Evolutionary conservation across 2,329 filamentous ascomycete genomes (phyloP).

Genomic region (Escovopsis weberi): DNA sequence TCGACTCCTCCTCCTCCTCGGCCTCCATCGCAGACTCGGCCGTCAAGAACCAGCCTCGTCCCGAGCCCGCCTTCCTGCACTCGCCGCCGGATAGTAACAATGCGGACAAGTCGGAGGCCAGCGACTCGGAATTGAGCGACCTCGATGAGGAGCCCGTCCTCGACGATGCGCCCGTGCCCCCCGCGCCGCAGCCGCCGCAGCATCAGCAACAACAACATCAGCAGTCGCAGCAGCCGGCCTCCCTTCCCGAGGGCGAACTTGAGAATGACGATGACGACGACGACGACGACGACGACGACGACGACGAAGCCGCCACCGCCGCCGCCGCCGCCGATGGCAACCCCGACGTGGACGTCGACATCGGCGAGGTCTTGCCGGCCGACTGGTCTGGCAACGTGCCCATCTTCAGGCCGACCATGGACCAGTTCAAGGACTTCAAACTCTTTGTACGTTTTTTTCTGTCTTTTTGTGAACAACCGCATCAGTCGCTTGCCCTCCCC

Average conservation of each 20-base stretch:
- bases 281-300: conserved; percentile 8
- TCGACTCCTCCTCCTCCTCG: too few species aligned
- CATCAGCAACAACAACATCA: too few species aligned
- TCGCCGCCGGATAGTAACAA: conserved; percentile 52
- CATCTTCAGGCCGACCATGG: conserved; percentile 90
- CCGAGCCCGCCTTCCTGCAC: conserved; percentile 35
- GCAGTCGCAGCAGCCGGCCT: too few species aligned
- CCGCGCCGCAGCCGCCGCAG: conserved; percentile 3
- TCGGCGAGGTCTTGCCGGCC: conserved; percentile 68
- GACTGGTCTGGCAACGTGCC: conserved; percentile 87
- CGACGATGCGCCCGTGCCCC: conserved; percentile 16
- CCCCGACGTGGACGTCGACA: conserved; percentile 37
- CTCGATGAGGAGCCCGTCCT: conserved; percentile 40
- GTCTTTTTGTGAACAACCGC: neutral
- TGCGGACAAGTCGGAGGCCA: conserved; percentile 41
- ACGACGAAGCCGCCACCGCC: conserved; percentile 16
- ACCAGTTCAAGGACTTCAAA: conserved; percentile 88
- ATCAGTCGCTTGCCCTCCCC: neutral
- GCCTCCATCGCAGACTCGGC: too few species aligned
- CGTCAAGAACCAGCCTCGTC: conserved; percentile 20
- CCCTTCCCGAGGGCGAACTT: conserved; percentile 7
- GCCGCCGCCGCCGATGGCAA: conserved; percentile 9
- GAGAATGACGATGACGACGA: neutral
- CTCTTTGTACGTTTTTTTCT: conserved; percentile 50
- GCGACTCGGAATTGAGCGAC: conserved; percentile 53